These are phyloP conservation scores for Hypoxylon lenormandii DNA, from an alignment of 495 filamentous ascomycete species.

Conservation along the genomic window DNA sequence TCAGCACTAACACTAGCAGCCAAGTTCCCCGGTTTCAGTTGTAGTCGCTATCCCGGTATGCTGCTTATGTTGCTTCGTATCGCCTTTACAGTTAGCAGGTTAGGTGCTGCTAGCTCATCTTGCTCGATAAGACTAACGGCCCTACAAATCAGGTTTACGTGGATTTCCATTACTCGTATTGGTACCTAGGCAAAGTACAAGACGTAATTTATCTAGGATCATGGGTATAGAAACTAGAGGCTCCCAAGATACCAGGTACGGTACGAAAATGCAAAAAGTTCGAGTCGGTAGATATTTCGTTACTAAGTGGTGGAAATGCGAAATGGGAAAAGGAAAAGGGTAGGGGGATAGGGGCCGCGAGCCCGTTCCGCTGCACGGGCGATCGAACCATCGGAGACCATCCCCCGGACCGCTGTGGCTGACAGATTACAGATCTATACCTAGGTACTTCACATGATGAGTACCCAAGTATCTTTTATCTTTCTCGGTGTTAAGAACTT, in stretches of 20 bases:
- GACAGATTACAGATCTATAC: conserved; percentile 9
- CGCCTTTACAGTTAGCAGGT: not conserved
- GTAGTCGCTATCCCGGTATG: not conserved
- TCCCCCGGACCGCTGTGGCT: conserved; percentile 23
- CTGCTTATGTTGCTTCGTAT: not conserved
- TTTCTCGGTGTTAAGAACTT: no score
- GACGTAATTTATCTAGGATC: conserved; percentile 28
- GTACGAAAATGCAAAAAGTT: conserved; percentile 32
- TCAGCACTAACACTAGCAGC: no score
- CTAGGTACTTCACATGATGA: not conserved
- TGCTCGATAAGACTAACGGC: not conserved
- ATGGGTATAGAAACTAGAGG: conserved; percentile 24
- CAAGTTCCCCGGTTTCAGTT: not conserved
- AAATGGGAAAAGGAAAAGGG: conserved; percentile 40
- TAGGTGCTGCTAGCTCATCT: not conserved
- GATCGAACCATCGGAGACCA: conserved; percentile 36
- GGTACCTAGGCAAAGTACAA: conserved; percentile 15
- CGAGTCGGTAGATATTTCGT: conserved; percentile 4
- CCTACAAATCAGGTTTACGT: not conserved
- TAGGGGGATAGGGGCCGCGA: conserved; percentile 5
- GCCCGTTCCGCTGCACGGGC: conserved; percentile 18
- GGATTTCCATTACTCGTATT: conserved; percentile 3
- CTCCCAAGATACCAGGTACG: conserved; percentile 16
- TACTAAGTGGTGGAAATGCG: conserved; percentile 10
- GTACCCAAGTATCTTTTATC: no score